Base-by-base conservation (phyloP, 495 filamentous ascomycete species). In the Aspergillus incahuasiensis region DNA sequence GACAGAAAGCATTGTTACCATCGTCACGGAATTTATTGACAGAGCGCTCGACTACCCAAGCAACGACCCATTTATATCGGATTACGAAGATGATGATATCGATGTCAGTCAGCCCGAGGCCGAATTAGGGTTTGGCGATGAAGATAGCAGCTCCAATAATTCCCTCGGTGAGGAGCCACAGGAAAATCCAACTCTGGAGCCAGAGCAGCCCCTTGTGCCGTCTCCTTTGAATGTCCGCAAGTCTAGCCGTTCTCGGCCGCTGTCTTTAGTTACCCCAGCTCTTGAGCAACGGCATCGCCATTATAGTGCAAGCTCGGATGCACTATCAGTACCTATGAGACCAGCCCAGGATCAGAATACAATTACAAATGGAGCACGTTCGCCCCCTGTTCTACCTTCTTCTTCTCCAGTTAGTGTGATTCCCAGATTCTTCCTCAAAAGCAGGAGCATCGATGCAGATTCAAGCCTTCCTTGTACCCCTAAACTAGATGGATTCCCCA, bases 31-130 rank as follows among this genome's bases (percentile, higher is more conserved):
- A 8, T 60, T 71, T 49, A 65, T 70, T 38, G 67, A 71, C 18
- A 51, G 47, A 25, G 60, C 58, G 0, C 43, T 68, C 9, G 47
- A 51, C 22, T 58, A 48, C 39, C 12, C 39, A 3, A 47, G 57
- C 6, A 63, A 66, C 5, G 68, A 70, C 30, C 65, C 68, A 0
- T 74, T 71, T 38, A 22, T 69, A 28, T 66, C 64, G 8, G 62
- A 64, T 34, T 18, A 22, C 1, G 59, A 55, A 3, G 30, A 5
- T 20, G 51, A 35, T 24, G 50, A 52, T 24, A 34, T 32, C 21
- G 34, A n/a, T n/a, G 8, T 28, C 25, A 28, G 25, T 28, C 25
- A n/a, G n/a, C n/a, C n/a, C n/a, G n/a, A n/a, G n/a, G n/a, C n/a
- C n/a, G n/a, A n/a, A n/a, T n/a, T n/a, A n/a, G n/a, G n/a, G n/a